Base-by-base conservation (phyloP, 2,329 filamentous ascomycete species). In the Cladosporium sphaerospermum region DNA sequence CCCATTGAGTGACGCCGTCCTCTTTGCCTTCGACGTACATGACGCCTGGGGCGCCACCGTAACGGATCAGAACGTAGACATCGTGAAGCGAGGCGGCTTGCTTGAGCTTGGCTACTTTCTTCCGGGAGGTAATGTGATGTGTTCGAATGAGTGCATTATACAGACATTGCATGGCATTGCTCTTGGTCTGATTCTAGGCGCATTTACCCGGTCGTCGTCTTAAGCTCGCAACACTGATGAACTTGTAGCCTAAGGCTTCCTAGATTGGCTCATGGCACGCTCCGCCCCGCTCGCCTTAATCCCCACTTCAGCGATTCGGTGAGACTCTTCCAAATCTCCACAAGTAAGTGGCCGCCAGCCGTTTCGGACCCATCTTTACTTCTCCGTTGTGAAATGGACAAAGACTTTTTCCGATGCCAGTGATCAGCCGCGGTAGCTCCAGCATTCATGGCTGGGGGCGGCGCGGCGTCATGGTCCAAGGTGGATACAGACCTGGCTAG, bases 41-140 rank as follows among this genome's bases (percentile, higher is more conserved):
- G 59, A 91, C 83, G 1, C 87, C 87, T 0, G 87, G 87, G 19
- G 78, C 79, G 2, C 83, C 81, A 9, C 86, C 85, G 57, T 78
- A 83, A 23, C 86, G 79, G 1, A 89, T 72, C 3, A 90, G 71
- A 1, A 85, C 80, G 58, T 80, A 84, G 47, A 84, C 78, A 53
- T 82, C 72, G 59, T 80, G 73, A 44, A 78, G 74, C 32, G 79
- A 75, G 6, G 84, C 82, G 2, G 83, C 82, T 67, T 86, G 85
- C 47, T 76, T 80, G 18, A 91, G 75, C 53, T 75, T 75, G 23
- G 75, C 71, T 42, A 85, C 77, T 64, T 91, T 91, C 66, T 89
- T 89, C 58, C 86, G 83, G 0, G 85, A 89, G 3, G 86, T 90
- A 64, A 91, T 89, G 67, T 91, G 87, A 61, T 91, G 87, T 0